Evolutionary conservation across 23 red algal species (phyloP).

Genomic region (Agarophyton chilense): DNA sequence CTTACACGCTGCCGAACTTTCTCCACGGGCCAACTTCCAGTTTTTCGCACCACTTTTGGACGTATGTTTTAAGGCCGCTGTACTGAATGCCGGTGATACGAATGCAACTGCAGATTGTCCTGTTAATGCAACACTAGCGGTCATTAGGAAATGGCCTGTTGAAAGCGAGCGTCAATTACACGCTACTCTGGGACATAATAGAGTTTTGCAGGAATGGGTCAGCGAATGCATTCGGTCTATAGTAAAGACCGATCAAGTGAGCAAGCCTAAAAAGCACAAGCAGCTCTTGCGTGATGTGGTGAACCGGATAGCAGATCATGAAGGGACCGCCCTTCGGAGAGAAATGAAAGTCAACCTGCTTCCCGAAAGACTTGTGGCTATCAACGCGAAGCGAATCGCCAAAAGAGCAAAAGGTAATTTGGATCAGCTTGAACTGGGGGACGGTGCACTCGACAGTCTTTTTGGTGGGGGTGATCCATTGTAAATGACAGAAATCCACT

Average conservation of each 20-base stretch:
- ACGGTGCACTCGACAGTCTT: conserved; percentile 51
- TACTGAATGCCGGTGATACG: conserved; percentile 8
- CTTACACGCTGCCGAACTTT: conserved; percentile 14
- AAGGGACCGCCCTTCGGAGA: neutral
- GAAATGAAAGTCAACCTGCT: conserved; percentile 39
- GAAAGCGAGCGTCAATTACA: conserved; percentile 26
- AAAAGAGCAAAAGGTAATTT: neutral
- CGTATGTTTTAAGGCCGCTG: conserved; percentile 16
- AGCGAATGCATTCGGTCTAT: neutral
- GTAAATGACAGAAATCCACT: neutral
- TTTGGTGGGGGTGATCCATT: conserved; percentile 59
- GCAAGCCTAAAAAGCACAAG: conserved; percentile 33
- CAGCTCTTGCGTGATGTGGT: neutral
- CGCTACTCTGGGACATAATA: neutral
- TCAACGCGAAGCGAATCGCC: neutral
- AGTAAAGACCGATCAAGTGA: neutral
- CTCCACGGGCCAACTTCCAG: conserved; percentile 3
- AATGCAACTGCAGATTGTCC: neutral
- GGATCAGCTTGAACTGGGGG: conserved; percentile 47
- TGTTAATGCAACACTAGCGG: neutral
- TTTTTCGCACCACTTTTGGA: conserved; percentile 22
- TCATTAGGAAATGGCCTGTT: conserved; percentile 52
- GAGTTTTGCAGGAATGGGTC: conserved; percentile 7
- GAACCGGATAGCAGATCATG: conserved; percentile 15
- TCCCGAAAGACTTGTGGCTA: conserved; percentile 41